phyloP scores from a whole-genome alignment of 2,329 filamentous ascomycete species.

The Endoconidiophora polonica region DNA sequence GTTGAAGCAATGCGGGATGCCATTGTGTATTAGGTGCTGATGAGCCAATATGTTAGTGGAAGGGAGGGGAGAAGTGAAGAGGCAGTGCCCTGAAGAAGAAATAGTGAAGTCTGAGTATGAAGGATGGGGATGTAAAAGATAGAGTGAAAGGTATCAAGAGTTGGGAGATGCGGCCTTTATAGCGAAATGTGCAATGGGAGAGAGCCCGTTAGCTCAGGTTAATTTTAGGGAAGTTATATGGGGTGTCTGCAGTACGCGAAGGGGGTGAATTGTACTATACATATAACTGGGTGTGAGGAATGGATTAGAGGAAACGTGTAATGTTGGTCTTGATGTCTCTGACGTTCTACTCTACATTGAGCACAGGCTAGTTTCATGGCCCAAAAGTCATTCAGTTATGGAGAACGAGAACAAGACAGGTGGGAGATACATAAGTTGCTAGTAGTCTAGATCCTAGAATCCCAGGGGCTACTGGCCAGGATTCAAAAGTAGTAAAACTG shows the following conservation, averaged over 20 bases:
- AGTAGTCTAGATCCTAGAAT: conserved; percentile 2
- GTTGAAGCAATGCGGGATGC: conserved; percentile 19
- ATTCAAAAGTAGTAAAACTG: conserved; percentile 6
- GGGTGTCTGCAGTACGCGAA: not conserved
- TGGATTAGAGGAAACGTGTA: conserved; percentile 10
- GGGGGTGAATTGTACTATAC: not conserved
- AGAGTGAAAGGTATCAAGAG: not conserved
- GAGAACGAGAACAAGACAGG: too few relatives aligned
- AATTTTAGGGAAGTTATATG: not conserved
- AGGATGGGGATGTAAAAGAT: not conserved
- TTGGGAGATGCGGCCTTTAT: conserved; percentile 8
- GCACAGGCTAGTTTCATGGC: not conserved
- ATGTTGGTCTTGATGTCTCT: conserved; percentile 1
- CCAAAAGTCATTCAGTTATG: not conserved
- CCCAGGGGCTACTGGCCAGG: conserved; percentile 2
- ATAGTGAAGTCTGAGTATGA: not conserved
- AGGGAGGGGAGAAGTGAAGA: conserved; percentile 5
- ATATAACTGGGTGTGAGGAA: not conserved
- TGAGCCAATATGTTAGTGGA: conserved; percentile 14
- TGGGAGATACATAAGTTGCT: not conserved
- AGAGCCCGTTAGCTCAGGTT: not conserved
- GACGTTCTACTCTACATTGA: not conserved
- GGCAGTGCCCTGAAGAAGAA: not conserved
- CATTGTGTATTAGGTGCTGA: conserved; percentile 13
- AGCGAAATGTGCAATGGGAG: not conserved